phyloP scores from a whole-genome alignment of 1,284 basidiomycete species.

The Chiua sp. region DNA sequence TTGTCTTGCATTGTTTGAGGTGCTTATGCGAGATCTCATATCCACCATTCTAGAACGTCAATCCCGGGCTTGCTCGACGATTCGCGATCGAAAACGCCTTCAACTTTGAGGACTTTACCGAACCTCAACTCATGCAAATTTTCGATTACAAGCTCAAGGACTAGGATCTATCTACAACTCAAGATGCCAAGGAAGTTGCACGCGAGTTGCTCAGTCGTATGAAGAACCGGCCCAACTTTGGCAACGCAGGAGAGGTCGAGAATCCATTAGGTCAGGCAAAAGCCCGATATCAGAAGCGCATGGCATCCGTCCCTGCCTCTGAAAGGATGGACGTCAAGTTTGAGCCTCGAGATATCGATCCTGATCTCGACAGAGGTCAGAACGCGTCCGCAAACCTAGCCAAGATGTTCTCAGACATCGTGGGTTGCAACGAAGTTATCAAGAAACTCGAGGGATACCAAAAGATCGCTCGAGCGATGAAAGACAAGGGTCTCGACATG shows the following conservation, averaged over 20 bases:
- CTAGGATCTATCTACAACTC: slow-evolving; percentile 61
- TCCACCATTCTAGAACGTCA: slow-evolving; percentile 56
- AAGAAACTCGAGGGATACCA: slow-evolving; percentile 56
- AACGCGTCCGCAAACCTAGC: slow-evolving; percentile 56
- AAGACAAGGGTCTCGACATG: slow-evolving; percentile 46
- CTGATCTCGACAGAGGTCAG: slow-evolving; percentile 53
- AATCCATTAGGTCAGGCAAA: slow-evolving; percentile 65
- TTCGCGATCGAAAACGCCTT: slow-evolving; percentile 72
- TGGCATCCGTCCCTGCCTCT: slow-evolving; percentile 37
- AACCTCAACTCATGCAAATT: slow-evolving; percentile 54
- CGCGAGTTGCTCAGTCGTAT: slow-evolving; percentile 56
- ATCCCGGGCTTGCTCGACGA: slow-evolving; percentile 65
- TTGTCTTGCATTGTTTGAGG: not conserved
- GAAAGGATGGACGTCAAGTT: slow-evolving; percentile 51
- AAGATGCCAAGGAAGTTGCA: slow-evolving; percentile 58
- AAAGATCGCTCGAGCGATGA: slow-evolving; percentile 50
- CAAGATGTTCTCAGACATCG: slow-evolving; percentile 63
- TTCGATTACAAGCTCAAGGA: slow-evolving; percentile 59
- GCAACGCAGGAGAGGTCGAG: slow-evolving; percentile 71
- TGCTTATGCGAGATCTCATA: slow-evolving; percentile 3
- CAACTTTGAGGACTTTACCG: slow-evolving; percentile 66
- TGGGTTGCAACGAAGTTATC: slow-evolving; percentile 62
- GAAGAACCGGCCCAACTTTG: slow-evolving; percentile 65
- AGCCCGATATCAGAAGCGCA: slow-evolving; percentile 50
- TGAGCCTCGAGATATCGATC: slow-evolving; percentile 66